Conservation (phyloP, 805 yeast genomes). For the Cyberlindnera meyerae region DNA sequence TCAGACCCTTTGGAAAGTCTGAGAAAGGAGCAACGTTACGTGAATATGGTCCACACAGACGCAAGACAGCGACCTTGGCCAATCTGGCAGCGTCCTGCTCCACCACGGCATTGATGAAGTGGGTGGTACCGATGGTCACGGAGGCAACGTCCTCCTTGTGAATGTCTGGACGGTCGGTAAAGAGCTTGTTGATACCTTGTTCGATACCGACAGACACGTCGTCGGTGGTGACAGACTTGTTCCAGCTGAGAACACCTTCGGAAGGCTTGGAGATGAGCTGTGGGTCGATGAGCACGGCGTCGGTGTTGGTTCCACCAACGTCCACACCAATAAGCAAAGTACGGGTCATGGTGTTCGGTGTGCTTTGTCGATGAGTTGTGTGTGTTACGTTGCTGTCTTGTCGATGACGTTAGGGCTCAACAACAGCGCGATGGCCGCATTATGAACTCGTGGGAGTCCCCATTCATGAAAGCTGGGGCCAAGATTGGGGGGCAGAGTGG, state of each 20-base stretch:
- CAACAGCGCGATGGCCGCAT: too few species aligned
- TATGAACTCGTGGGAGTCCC: too few species aligned
- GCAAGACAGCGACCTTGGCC: conserved; percentile 38
- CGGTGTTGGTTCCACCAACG: conserved; percentile 51
- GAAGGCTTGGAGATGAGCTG: conserved; percentile 16
- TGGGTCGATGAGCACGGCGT: conserved; percentile 42
- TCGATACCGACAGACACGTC: conserved; percentile 41
- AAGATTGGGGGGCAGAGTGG: too few species aligned
- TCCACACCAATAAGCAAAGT: conserved; percentile 39
- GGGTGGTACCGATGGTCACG: conserved; percentile 46
- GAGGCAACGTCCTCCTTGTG: conserved; percentile 30
- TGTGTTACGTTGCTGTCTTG: too few species aligned
- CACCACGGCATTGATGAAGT: conserved; percentile 45
- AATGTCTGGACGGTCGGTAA: conserved; percentile 23
- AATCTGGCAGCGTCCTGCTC: conserved; percentile 39
- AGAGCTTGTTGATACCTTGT: conserved; percentile 31
- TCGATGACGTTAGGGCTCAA: too few species aligned
- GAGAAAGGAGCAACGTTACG: conserved; percentile 35
- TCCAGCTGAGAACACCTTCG: conserved; percentile 37
- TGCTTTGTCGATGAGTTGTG: too few species aligned
- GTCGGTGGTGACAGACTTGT: conserved; percentile 40
- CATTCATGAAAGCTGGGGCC: too few species aligned
- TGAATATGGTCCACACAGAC: conserved; percentile 41
- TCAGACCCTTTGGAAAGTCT: conserved; percentile 39
- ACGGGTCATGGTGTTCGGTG: too few species aligned